These are phyloP conservation scores for Leccinum variicolor DNA, from an alignment of 768 basidiomycete genomes.

Conservation along the genomic window DNA sequence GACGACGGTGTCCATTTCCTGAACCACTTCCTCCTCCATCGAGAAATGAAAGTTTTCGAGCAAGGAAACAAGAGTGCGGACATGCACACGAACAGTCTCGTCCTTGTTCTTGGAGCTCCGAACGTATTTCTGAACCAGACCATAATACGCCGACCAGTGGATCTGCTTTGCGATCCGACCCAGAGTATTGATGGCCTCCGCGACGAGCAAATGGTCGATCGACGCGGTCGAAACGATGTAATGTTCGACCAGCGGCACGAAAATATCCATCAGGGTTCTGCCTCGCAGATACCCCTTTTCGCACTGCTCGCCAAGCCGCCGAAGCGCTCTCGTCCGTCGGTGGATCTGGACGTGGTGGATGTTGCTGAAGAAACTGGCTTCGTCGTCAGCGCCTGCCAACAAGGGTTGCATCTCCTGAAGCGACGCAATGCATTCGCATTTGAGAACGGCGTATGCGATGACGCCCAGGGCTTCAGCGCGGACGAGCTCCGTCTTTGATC, in stretches of 20 bases:
- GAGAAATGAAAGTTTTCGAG: slow-evolving; percentile 92
- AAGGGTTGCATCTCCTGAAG: slow-evolving; percentile 80
- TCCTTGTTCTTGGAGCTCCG: slow-evolving; percentile 54
- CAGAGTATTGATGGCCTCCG: slow-evolving; percentile 79
- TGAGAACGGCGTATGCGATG: slow-evolving; percentile 68
- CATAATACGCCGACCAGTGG: slow-evolving; percentile 81
- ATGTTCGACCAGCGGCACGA: slow-evolving; percentile 83
- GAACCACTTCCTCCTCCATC: slow-evolving; percentile 55
- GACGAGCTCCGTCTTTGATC: slow-evolving; percentile 82
- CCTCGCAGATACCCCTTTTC: slow-evolving; percentile 64
- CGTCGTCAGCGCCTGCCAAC: slow-evolving; percentile 84
- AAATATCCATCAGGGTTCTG: slow-evolving; percentile 71
- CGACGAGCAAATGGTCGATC: slow-evolving; percentile 79
- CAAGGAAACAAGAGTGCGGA: slow-evolving; percentile 80
- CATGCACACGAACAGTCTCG: slow-evolving; percentile 44
- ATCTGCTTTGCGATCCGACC: slow-evolving; percentile 77
- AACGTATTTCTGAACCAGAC: slow-evolving; percentile 77
- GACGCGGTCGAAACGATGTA: slow-evolving; percentile 47
- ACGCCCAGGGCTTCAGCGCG: slow-evolving; percentile 80
- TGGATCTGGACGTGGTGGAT: slow-evolving; percentile 92
- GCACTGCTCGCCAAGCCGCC: slow-evolving; percentile 77
- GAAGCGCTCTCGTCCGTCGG: slow-evolving; percentile 80
- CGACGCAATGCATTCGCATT: slow-evolving; percentile 52
- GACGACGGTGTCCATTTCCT: slow-evolving; percentile 28
- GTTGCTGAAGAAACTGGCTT: slow-evolving; percentile 97